Percentiles rank a stretch among this genome's conserved stretches.
Evolutionary conservation across 306 rosid species (phyloP).

Genomic region (Cicer arietinum): DNA sequence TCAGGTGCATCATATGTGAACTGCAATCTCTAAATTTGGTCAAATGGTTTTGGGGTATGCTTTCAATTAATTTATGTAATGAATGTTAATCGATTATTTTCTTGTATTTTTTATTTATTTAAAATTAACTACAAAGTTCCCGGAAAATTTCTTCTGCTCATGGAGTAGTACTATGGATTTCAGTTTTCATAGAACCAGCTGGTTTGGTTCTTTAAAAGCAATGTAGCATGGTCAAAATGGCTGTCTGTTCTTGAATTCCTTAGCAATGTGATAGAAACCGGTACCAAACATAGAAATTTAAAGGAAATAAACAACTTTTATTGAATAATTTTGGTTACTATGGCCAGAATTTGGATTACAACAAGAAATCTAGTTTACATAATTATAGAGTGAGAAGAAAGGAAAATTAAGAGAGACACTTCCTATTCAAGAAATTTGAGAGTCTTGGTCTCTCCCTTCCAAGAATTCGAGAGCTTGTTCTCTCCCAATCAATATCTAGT

Average conservation of each 20-base stretch:
- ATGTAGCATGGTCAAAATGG: conserved; percentile 20
- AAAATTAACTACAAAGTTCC: not conserved
- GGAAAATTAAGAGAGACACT: too few relatives aligned
- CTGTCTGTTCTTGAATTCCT: conserved; percentile 15
- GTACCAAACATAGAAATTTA: too few relatives aligned
- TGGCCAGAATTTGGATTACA: too few relatives aligned
- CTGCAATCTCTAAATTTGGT: conserved; percentile 7
- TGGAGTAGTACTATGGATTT: conserved; percentile 1
- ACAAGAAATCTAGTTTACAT: too few relatives aligned
- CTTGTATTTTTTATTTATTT: not conserved
- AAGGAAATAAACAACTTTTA: too few relatives aligned
- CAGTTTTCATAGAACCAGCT: conserved; percentile 11
- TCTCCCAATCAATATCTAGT: too few relatives aligned
- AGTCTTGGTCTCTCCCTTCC: too few relatives aligned
- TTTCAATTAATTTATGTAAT: conserved; percentile 8
- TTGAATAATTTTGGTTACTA: too few relatives aligned
- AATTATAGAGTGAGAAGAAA: too few relatives aligned
- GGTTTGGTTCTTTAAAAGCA: conserved; percentile 11
- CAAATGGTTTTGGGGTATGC: conserved; percentile 13
- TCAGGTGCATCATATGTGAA: conserved; percentile 35
- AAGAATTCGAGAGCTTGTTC: too few relatives aligned
- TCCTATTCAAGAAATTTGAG: too few relatives aligned
- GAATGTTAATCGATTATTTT: not conserved
- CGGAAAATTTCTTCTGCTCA: conserved; percentile 23
- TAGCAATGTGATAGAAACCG: not conserved